Base-by-base conservation (phyloP, 2,329 filamentous ascomycete species). In the Sporothrix phasma region DNA sequence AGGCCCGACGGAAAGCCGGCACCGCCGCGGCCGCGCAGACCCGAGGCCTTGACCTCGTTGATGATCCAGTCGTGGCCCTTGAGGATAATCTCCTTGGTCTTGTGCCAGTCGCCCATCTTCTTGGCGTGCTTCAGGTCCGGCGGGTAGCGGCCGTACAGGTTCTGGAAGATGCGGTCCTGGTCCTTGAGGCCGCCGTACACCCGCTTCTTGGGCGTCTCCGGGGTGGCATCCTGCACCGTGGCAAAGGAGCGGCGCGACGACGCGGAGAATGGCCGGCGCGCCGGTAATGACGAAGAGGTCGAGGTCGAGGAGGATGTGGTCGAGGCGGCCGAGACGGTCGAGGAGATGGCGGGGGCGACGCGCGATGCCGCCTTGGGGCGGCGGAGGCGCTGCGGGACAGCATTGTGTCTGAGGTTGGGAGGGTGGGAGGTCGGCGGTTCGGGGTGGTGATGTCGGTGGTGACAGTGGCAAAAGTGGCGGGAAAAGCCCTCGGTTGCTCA, bases 21-120 rank as follows among this genome's bases (percentile, higher is more conserved):
- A 79, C 94, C 94, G 78, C 94, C 94, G 80, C 94, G 89, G 72
- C 94, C 94, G 78, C 94, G 87, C 68, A 99, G 85, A 72, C 94
- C 94, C 13, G 94, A 99, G 31, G 92, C 86, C 84, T 99, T 99
- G 79, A 99, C 85, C 79, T 99, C 94, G 70, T 88, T 88, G 73
- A 99, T 97, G 76, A 99, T 95, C 90, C 94, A 99, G 73, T 99
- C 93, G 78, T 99, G 90, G 64, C 94, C 94, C 83, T 99, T 99
- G 71, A 91, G 79, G 66, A 99, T 78, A 65, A 99, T 99, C 76
- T 99, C 94, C 84, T 99, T 99, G 64, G 94, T 99, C 84, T 95
- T 96, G 81, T 99, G 86, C 94, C 94, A 99, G 77, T 86, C 94
- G 71, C 94, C 94, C 83, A 96, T 96, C 80, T 96, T 96, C 87